phyloP scores from a whole-genome alignment of 495 filamentous ascomycete genomes.

The Penicillium fimorum region DNA sequence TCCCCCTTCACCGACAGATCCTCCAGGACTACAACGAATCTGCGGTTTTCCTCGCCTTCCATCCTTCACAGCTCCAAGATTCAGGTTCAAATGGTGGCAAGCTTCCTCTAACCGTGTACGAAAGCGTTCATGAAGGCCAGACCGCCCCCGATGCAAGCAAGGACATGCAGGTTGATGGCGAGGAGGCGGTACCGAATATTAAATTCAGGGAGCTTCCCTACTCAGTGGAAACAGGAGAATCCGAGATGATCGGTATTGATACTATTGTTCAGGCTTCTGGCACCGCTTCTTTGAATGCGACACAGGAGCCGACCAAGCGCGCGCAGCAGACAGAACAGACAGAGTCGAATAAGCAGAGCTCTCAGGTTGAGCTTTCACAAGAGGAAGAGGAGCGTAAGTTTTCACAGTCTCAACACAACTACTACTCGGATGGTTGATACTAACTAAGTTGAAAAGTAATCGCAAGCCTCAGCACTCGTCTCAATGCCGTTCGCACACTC shows the following conservation, averaged over 20 bases:
- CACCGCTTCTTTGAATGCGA: conserved; percentile 57
- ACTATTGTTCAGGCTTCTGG: conserved; percentile 80
- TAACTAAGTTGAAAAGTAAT: conserved; percentile 49
- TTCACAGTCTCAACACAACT: neutral
- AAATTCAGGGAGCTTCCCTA: conserved; percentile 83
- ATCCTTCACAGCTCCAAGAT: conserved; percentile 56
- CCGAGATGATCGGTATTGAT: conserved; percentile 96
- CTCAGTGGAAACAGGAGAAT: conserved; percentile 86
- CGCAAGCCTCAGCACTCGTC: conserved; percentile 73
- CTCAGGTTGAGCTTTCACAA: conserved; percentile 54
- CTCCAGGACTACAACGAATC: conserved; percentile 77
- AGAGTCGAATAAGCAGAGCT: conserved; percentile 41
- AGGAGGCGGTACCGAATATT: conserved; percentile 54
- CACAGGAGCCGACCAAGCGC: conserved; percentile 14
- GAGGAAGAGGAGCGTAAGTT: conserved; percentile 74
- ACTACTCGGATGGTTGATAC: conserved; percentile 7
- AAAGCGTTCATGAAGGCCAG: conserved; percentile 73
- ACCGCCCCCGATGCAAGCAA: conserved; percentile 56
- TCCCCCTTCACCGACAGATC: conserved; percentile 75
- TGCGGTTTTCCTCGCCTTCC: conserved; percentile 82
- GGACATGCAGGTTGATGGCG: conserved; percentile 71
- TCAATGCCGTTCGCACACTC: conserved; percentile 90
- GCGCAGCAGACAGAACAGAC: conserved; percentile 27
- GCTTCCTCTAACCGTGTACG: conserved; percentile 86
- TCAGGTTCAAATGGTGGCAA: conserved; percentile 62